A percentile compares a stretch with the other conserved stretches of the same genome.
These are phyloP conservation scores for Termitomyces sp. DNA, from an alignment of 768 basidiomycete genomes.

Conservation along the genomic window DNA sequence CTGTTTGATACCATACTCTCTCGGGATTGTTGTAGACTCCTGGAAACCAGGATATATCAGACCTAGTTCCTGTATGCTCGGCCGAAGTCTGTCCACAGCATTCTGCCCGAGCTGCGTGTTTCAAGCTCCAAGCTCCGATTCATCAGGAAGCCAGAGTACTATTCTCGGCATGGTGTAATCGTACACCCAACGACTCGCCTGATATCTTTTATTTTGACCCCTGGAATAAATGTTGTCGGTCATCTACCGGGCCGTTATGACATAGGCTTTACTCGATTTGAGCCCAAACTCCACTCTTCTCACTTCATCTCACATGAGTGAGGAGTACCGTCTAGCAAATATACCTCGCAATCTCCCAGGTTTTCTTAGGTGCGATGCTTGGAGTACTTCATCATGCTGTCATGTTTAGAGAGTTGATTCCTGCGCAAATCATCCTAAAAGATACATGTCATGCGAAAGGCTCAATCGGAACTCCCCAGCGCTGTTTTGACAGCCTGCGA, in stretches of 20 bases:
- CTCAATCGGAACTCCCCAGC: not conserved
- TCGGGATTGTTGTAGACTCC: not conserved
- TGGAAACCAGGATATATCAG: not conserved
- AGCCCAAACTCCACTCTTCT: not conserved
- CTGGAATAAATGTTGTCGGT: not conserved
- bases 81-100: not conserved
- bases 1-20: not conserved
- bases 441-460: not conserved
- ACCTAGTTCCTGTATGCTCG: not conserved
- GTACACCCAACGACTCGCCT: not conserved
- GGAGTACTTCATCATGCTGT: constrained; percentile 3
- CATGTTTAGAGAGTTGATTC: not conserved
- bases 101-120: not conserved
- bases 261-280: not conserved
- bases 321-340: not conserved
- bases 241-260: not conserved
- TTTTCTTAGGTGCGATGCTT: not conserved
- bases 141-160: not conserved
- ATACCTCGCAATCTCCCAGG: not conserved
- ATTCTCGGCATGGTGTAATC: not conserved
- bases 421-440: not conserved
- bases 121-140: too few species aligned
- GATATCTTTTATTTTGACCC: not conserved
- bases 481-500: not conserved
- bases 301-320: not conserved